Percentiles rank a stretch among this genome's conserved stretches.
Evolutionary conservation across 2,329 filamentous ascomycete genomes (phyloP).

Genomic region (Apiospora aurea): DNA sequence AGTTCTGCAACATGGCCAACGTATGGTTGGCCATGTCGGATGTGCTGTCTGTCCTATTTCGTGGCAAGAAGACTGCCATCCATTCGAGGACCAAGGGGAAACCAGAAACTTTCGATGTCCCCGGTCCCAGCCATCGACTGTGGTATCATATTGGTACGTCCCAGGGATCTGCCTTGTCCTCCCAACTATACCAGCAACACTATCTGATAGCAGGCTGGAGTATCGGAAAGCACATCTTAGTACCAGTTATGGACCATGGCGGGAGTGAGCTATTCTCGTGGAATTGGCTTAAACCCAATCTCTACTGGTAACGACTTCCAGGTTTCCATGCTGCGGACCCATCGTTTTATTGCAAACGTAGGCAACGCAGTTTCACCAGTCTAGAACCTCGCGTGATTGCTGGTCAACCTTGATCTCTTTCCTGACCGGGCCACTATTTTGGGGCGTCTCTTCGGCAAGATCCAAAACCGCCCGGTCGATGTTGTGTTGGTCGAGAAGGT

Average conservation of each 20-base stretch:
- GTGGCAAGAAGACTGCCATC: not conserved
- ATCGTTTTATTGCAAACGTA: not conserved
- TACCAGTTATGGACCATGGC: not conserved
- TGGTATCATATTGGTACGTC: not conserved
- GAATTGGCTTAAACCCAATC: not conserved
- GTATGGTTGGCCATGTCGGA: not conserved
- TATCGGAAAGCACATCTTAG: not conserved
- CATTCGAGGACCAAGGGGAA: not conserved
- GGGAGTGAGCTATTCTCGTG: not conserved
- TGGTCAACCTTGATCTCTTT: slow-evolving; percentile 29
- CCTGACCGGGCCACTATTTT: not conserved
- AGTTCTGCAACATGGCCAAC: not conserved
- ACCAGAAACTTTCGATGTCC: not conserved
- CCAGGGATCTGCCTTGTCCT: not conserved
- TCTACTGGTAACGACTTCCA: not conserved
- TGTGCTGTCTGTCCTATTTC: slow-evolving; percentile 8
- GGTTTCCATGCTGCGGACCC: not conserved
- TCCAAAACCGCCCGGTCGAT: slow-evolving; percentile 30
- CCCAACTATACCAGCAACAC: not conserved
- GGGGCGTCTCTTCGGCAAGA: slow-evolving; percentile 1
- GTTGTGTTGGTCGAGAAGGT: slow-evolving; percentile 49
- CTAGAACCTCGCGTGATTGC: slow-evolving; percentile 27
- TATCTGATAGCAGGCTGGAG: not conserved
- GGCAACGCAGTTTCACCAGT: slow-evolving; percentile 26
- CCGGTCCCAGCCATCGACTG: not conserved